phyloP scores from a whole-genome alignment of 371 early-diverging fungal species.

The Capillidium heterosporum region DNA sequence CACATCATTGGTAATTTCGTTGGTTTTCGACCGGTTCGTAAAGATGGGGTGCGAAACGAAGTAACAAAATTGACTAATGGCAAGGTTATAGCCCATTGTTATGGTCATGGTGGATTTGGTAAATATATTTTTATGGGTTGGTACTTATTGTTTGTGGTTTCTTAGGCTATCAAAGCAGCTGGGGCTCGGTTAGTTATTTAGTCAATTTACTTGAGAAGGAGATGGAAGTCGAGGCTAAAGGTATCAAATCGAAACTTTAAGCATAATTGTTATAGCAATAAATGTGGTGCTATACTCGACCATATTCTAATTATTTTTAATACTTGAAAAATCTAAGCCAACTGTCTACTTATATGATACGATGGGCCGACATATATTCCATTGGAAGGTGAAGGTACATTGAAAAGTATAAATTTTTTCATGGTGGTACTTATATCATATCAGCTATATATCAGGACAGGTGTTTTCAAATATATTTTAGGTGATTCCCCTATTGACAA shows the following conservation, averaged over 20 bases:
- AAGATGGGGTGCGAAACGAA: constrained; percentile 49
- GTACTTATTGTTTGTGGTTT: constrained; percentile 1
- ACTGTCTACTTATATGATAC: too few species aligned
- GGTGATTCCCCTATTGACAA: too few species aligned
- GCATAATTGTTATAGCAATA: neutral
- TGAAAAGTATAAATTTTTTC: too few species aligned
- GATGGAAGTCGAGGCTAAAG: neutral
- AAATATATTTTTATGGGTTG: constrained; percentile 6
- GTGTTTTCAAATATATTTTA: too few species aligned
- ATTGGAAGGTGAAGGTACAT: too few species aligned
- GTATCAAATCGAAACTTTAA: neutral
- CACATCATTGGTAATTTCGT: constrained; percentile 39
- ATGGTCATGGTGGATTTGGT: constrained; percentile 67
- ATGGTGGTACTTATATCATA: too few species aligned
- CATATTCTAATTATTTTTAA: neutral
- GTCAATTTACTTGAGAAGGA: constrained; percentile 23
- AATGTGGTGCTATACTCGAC: neutral
- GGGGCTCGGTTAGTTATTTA: constrained; percentile 41
- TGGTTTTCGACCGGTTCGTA: constrained; percentile 53
- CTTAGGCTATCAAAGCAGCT: constrained; percentile 45
- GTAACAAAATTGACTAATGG: constrained; percentile 17
- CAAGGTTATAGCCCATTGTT: constrained; percentile 43
- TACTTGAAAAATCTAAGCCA: too few species aligned
- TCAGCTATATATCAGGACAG: too few species aligned
- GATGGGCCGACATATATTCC: too few species aligned